Evolutionary conservation across 768 basidiomycete species (phyloP), one percentile per base, ranked within the genome.

Genomic region (Macrolepiota fuliginosa): DNA sequence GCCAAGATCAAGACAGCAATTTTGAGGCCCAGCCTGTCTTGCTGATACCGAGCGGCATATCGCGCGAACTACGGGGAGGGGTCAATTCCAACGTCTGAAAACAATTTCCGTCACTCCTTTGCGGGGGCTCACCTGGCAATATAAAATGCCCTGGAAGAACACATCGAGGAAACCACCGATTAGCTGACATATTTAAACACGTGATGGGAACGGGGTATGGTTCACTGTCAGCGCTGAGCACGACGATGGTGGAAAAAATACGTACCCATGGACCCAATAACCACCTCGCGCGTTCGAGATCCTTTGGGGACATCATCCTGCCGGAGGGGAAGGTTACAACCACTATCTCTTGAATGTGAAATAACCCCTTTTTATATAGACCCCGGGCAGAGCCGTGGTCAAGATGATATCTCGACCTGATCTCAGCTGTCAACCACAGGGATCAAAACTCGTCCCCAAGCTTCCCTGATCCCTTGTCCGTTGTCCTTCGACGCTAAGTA

Each of bases 201-300:
- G 39, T 37, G 42, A 62, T 53, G 17, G 19, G 9, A 54, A 37
- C 35, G 53, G 10, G 19, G 12, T 39, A n/a, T 29, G 39, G 24
- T 22, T 54, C 17, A 42, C 24, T 24, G 22, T 49, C 47, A 49
- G 47, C 25, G 13, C 12, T 24, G 47, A 24, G 22, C 12, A 37
- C 36, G 24, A 51, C 22, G 29, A 61, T 29, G 45, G 35, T 22
- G 29, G 7, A 32, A 53, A 15, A 4, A 42, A 4, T 35, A 56
- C 71, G 37, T 22, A 71, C 74, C 74, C 74, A 75, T 54, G 74
- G 74, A 25, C 73, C 74, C 2, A 75, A 65, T 29, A 74, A 63
- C 60, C 66, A 71, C 27, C 62, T 65, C 24, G 68, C 69, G 50
- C 66, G 58, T 39, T 68, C 64, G 9, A 62, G 64, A 19, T 73